Conservation (phyloP, 495 filamentous ascomycete genomes). For the Penicillium robsamsonii region DNA sequence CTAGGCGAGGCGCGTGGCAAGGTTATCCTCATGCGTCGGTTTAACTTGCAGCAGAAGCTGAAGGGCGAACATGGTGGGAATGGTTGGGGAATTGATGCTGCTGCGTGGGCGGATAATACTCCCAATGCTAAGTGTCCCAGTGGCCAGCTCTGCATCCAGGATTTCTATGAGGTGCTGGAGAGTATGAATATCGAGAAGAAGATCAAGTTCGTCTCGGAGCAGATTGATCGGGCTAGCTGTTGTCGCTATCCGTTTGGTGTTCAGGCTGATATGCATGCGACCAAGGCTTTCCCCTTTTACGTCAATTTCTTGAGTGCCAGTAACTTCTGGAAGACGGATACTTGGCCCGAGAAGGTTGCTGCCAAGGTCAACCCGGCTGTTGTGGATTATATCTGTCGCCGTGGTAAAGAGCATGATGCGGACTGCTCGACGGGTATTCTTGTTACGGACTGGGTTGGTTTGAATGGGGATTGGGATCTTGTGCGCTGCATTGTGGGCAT, state of each 20-base stretch:
- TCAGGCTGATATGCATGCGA: conserved; percentile 31
- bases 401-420: conserved; percentile 57
- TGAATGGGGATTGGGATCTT: conserved; percentile 89
- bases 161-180: conserved; percentile 88
- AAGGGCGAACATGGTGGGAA: conserved; percentile 56
- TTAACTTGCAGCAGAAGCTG: conserved; percentile 61
- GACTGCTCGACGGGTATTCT: conserved; percentile 89
- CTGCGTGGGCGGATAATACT: conserved; percentile 86
- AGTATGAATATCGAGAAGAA: conserved; percentile 75
- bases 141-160: conserved; percentile 82
- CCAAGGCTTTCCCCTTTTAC: conserved; percentile 63
- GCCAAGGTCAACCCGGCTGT: conserved; percentile 88
- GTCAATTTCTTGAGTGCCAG: conserved; percentile 88
- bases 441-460: conserved; percentile 90
- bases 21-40: conserved; percentile 82
- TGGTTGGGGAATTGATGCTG: conserved; percentile 81
- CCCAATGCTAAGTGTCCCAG: conserved; percentile 68
- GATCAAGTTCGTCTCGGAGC: conserved; percentile 66
- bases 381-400: conserved; percentile 71
- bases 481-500: conserved; percentile 85
- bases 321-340: conserved; percentile 88
- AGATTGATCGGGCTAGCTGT: conserved; percentile 68
- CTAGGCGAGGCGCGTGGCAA: conserved; percentile 80
- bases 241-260: conserved; percentile 44
- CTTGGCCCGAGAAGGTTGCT: conserved; percentile 95